Base-by-base conservation (phyloP, 2,329 filamentous ascomycete species). In the Calonectria pteridis region DNA sequence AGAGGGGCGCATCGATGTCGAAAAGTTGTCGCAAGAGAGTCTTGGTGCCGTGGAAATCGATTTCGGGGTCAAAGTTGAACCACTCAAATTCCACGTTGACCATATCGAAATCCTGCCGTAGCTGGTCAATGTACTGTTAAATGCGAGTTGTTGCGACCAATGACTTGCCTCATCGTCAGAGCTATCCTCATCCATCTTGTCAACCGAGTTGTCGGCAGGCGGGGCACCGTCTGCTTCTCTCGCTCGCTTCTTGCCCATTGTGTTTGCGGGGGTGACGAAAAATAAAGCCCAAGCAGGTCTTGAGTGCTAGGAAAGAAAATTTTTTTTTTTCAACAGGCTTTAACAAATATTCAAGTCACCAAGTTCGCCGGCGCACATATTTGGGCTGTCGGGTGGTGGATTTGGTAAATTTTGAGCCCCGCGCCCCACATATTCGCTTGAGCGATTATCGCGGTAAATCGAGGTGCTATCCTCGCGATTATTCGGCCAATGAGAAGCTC, bases 81-180 rank as follows among this genome's bases (percentile, higher is more conserved):
- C 95, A 98, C 87, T 99, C 97, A 81, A 99, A 99, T 77, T 98
- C 96, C 72, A 98, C 95, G 82, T 98, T 93, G 77, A 99, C 92
- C 84, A 96, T 94, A 83, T 98, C 94, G 81, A 95, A 94, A 81
- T 98, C 95, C 94, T 98, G 31, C n/a, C n/a, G 9, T 13, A 23
- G 14, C 9, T 26, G 51, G 37, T 80, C 31, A 78, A 73, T 69
- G 7, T 43, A 31, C 29, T 53, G 69, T 77, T 46, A 77, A 69
- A 66, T 46, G 46, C 20, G 20, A 43, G 26, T 59, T 55, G 28
- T 62, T 65, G 59, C 75, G 55, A 76, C 70, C 76, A n/a, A 53
- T 29, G 50, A 76, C 81, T 79, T 78, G 89, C 90, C 80, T 91
- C 90, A 69, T 89, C 88, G 75, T 90, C 89, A 20, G 88, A 89